Evolutionary conservation across 2,329 filamentous ascomycete species (phyloP).

Genomic region (Diplodia mutila): DNA sequence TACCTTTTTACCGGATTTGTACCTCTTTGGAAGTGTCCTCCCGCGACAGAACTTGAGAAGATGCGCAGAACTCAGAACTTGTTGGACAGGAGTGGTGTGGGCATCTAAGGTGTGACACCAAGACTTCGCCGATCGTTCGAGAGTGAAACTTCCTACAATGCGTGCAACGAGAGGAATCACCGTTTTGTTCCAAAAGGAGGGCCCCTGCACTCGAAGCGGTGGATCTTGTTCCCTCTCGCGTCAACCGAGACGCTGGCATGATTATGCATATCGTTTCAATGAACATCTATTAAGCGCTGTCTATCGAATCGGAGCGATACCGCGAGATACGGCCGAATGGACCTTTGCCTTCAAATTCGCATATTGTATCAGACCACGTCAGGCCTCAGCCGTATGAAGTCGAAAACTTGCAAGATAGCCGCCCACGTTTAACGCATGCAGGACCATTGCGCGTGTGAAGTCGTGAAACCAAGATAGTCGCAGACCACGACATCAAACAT

Average conservation of each 20-base stretch:
- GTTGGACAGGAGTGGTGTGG: too few relatives aligned
- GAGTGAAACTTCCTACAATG: not conserved
- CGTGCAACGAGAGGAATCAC: not conserved
- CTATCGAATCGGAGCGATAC: not conserved
- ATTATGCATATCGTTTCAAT: slow-evolving; percentile 3
- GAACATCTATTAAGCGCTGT: not conserved
- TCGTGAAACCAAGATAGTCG: not conserved
- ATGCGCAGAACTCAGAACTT: too few relatives aligned
- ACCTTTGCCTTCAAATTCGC: not conserved
- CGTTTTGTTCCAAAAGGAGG: not conserved
- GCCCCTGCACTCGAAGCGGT: not conserved
- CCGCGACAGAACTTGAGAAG: too few relatives aligned
- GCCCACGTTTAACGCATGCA: not conserved
- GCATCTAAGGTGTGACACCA: not conserved
- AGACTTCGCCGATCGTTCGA: not conserved
- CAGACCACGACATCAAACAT: not conserved
- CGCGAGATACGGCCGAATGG: not conserved
- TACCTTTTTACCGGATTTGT: not conserved
- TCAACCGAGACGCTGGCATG: not conserved
- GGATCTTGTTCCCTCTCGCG: not conserved
- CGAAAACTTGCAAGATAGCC: not conserved
- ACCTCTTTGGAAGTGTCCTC: not conserved
- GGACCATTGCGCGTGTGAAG: not conserved
- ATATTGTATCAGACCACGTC: not conserved
- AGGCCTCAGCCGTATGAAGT: not conserved